Percentiles rank a stretch among this genome's conserved stretches.
phyloP scores from a whole-genome alignment of 805 yeast species.

The Debaryomyces tyrocola region DNA sequence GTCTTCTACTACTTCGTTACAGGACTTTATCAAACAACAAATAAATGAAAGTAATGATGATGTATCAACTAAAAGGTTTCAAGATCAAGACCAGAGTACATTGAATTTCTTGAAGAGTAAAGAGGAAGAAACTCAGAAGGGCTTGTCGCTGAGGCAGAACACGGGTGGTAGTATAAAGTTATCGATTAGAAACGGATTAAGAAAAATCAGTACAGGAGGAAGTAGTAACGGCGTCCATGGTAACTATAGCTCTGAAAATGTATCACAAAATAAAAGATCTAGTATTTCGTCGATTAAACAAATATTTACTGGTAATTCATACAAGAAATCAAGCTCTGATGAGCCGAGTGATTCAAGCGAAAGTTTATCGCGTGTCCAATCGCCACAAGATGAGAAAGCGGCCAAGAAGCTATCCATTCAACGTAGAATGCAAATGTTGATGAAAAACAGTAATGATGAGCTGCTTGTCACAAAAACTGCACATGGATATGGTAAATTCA shows the following conservation, averaged over 20 bases:
- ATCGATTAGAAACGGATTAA: slow-evolving; percentile 31
- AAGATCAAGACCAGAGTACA: slow-evolving; percentile 26
- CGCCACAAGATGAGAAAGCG: not conserved
- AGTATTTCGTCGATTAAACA: slow-evolving; percentile 31
- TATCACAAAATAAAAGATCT: slow-evolving; percentile 19
- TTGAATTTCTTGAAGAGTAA: slow-evolving; percentile 36
- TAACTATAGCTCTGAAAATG: slow-evolving; percentile 19
- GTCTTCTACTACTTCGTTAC: slow-evolving; percentile 21
- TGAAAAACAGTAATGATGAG: slow-evolving; percentile 39
- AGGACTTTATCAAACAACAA: slow-evolving; percentile 34
- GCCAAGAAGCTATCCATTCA: slow-evolving; percentile 45
- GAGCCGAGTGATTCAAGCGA: not conserved
- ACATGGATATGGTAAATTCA: slow-evolving; percentile 76
- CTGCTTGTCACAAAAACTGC: slow-evolving; percentile 64
- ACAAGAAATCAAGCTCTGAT: slow-evolving; percentile 12
- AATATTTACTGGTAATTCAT: slow-evolving; percentile 25
- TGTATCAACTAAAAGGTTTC: slow-evolving; percentile 13
- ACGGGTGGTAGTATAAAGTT: slow-evolving; percentile 43
- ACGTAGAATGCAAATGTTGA: slow-evolving; percentile 51
- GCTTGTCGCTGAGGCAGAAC: slow-evolving; percentile 21
- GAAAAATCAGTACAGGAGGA: slow-evolving; percentile 43
- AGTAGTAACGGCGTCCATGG: slow-evolving; percentile 13
- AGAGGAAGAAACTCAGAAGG: slow-evolving; percentile 19
- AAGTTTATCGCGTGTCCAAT: not conserved
- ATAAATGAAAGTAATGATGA: slow-evolving; percentile 26